Evolutionary conservation across 2,329 filamentous ascomycete genomes (phyloP), one percentile per base, ranked within the genome.

Genomic region (Colletotrichum magnum): DNA sequence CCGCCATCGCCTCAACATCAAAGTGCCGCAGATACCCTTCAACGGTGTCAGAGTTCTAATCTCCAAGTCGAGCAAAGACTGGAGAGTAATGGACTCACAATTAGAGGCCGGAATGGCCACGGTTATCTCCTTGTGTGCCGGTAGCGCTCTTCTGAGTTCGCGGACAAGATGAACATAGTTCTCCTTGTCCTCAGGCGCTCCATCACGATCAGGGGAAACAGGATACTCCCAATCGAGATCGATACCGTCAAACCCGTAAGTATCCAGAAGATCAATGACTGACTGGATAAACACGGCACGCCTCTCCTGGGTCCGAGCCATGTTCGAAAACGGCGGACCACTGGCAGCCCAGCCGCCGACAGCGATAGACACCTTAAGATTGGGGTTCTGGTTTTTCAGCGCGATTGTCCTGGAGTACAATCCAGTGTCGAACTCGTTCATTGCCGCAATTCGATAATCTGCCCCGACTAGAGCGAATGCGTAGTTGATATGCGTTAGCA

Each of bases 201-300:
- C 74, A 1, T 75, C 75, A 12, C 79, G 63, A 48, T 76, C 75
- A 0, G 71, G 66, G 0, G 72, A 71, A 1, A 74, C 77, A 1
- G 80, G 80, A 62, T 85, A 85, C 64, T 85, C 83, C 84, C 83
- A 87, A 70, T 85, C 82, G 51, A 84, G 73, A 57, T 85, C 82
- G 9, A 85, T 48, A 43, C 57, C 57, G 41, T 59, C 41, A 16
- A 59, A 59, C 7, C 18, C 57, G 47, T 65, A 61, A 2, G 50
- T 61, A 16, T 61, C 47, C 26, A 61, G 21, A 10, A 61, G 32
- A 10, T 41, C n/a, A 24, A 61, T 61, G 2, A 61, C 58, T 16
- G 58, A 61, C 45, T 61, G 45, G 4, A 61, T 61, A 47, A 61
- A 61, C 28, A 53, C 24, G 24, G 58, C 45, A 2, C 58, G 58